Conservation (phyloP, 192 early-diverging fungal genomes). For the Coemansia sp. region DNA sequence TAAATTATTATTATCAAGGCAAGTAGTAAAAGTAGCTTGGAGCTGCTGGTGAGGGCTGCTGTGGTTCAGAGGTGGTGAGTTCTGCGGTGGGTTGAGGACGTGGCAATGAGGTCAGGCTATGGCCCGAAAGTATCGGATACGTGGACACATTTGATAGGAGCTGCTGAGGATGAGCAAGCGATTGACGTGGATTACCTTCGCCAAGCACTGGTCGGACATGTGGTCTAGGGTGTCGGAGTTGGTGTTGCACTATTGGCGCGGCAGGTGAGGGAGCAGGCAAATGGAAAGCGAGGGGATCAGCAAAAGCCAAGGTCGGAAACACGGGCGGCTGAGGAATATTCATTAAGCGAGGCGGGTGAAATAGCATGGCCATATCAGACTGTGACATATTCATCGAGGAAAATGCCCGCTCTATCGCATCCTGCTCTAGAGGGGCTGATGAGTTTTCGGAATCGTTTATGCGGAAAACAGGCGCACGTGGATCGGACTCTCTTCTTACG, state of each 20-base stretch:
- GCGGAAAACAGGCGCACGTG: not conserved
- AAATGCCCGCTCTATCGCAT: not conserved
- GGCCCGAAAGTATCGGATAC: not conserved
- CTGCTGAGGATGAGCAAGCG: not conserved
- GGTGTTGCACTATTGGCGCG: not conserved
- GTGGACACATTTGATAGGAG: not conserved
- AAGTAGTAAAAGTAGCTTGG: slow-evolving; percentile 1
- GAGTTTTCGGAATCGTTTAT: not conserved
- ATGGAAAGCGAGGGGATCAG: not conserved
- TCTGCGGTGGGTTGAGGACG: not conserved
- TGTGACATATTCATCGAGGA: not conserved
- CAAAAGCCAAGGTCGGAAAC: not conserved
- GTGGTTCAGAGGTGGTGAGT: not conserved
- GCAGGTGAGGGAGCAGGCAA: not conserved
- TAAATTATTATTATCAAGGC: not conserved
- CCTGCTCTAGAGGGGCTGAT: not conserved
- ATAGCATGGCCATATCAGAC: slow-evolving; percentile 6
- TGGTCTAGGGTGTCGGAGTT: not conserved
- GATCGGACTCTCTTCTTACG: not conserved
- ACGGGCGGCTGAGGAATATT: not conserved
- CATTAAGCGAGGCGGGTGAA: not conserved
- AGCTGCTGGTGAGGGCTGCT: not conserved
- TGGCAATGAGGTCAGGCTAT: not conserved
- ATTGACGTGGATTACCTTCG: not conserved
- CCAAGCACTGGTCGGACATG: not conserved